Evolutionary conservation across 2,329 filamentous ascomycete species (phyloP).

Genomic region (Sporothrix inflata): DNA sequence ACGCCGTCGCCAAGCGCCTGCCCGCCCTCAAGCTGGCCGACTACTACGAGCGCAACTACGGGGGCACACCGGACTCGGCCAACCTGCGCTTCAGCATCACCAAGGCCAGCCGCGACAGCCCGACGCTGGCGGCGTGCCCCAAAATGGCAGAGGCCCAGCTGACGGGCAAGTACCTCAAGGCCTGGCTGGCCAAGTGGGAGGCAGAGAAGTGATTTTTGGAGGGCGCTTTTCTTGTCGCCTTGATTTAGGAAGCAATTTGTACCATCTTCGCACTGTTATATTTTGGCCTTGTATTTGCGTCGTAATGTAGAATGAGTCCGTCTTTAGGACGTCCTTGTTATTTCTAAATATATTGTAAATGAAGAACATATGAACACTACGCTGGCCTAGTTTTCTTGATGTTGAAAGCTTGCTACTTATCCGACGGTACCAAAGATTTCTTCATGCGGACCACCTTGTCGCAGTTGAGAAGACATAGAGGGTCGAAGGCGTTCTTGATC

Average conservation of each 20-base stretch:
- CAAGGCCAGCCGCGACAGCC: conserved; percentile 30
- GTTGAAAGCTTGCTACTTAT: neutral
- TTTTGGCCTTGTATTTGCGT: neutral
- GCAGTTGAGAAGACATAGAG: conserved; percentile 69
- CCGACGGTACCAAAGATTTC: conserved; percentile 37
- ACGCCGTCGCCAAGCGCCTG: conserved; percentile 25
- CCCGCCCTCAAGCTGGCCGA: conserved; percentile 33
- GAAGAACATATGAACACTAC: neutral
- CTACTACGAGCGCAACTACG: conserved; percentile 28
- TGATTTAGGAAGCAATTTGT: no score
- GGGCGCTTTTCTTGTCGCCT: conserved; percentile 42
- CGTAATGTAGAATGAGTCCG: neutral
- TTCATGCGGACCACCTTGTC: conserved; percentile 70
- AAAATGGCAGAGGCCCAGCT: conserved; percentile 27
- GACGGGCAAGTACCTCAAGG: conserved; percentile 28
- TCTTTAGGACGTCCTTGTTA: neutral
- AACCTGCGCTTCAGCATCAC: conserved; percentile 28
- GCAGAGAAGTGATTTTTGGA: neutral
- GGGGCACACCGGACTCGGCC: neutral
- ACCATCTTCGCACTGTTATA: neutral
- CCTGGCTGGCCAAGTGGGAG: conserved; percentile 31
- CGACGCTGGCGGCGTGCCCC: conserved; percentile 27
- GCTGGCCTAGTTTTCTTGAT: no score
- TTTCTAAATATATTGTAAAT: neutral
- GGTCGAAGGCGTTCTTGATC: conserved; percentile 80